phyloP scores from a whole-genome alignment of 2,329 filamentous ascomycete genomes.

The Fusarium graminum region DNA sequence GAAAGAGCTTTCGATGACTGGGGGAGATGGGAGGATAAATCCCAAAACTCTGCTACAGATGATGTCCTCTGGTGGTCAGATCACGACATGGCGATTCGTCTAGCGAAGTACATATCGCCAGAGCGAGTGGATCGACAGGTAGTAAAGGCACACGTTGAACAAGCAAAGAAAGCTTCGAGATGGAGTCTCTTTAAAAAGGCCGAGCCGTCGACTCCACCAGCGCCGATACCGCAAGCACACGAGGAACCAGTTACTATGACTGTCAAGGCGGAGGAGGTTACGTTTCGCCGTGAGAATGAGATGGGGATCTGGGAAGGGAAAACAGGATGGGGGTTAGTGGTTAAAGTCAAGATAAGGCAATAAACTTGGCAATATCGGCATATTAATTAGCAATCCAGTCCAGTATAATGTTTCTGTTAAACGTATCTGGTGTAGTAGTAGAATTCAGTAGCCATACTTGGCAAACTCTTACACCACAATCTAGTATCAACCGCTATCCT shows the following conservation, averaged over 20 bases:
- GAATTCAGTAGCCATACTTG: not conserved
- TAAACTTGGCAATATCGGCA: conserved; percentile 5
- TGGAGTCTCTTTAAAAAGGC: conserved; percentile 53
- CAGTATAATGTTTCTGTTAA: too few species aligned
- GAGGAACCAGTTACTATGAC: conserved; percentile 55
- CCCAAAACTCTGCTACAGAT: not conserved
- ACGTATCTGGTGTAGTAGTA: not conserved
- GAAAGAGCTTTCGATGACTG: conserved; percentile 59
- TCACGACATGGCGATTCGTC: conserved; percentile 59
- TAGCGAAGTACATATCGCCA: conserved; percentile 61
- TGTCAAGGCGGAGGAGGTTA: conserved; percentile 61
- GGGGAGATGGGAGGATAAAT: conserved; percentile 58
- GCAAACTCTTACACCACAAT: not conserved
- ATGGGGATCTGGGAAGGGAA: conserved; percentile 66
- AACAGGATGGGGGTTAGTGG: conserved; percentile 64
- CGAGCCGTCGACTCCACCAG: conserved; percentile 30
- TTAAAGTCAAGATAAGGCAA: conserved; percentile 53
- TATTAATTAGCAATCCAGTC: too few species aligned
- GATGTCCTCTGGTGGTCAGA: conserved; percentile 62
- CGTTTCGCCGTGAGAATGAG: conserved; percentile 65
- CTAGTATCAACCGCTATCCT: not conserved
- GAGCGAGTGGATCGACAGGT: conserved; percentile 47
- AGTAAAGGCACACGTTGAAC: conserved; percentile 51
- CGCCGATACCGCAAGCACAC: conserved; percentile 5
- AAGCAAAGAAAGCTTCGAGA: conserved; percentile 52